Percentiles rank a stretch among this genome's conserved stretches.
Evolutionary conservation across 1,284 basidiomycete species (phyloP).

Genomic region (Ceratobasidium sp.): DNA sequence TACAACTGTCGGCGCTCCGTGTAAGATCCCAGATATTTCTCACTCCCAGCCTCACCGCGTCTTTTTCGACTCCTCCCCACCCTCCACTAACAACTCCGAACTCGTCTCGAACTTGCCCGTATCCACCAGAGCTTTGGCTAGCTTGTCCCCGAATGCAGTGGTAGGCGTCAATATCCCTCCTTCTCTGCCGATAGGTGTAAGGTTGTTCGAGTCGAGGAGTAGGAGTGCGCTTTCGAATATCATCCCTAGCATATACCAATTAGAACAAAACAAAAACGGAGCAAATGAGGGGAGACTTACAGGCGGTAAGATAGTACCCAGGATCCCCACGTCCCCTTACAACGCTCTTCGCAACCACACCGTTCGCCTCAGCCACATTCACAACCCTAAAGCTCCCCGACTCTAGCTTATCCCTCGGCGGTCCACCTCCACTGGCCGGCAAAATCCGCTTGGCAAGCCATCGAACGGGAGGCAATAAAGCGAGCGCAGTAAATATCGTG

Average conservation of each 20-base stretch:
- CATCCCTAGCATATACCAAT: slow-evolving; percentile 72
- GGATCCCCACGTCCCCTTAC: slow-evolving; percentile 81
- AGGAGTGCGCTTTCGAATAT: slow-evolving; percentile 81
- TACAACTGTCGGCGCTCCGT: too few species aligned
- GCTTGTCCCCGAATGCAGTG: slow-evolving; percentile 79
- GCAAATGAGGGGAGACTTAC: too few species aligned
- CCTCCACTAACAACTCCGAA: slow-evolving; percentile 51
- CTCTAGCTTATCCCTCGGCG: slow-evolving; percentile 70
- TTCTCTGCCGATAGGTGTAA: slow-evolving; percentile 67
- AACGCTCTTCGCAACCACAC: slow-evolving; percentile 72
- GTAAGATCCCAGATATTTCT: too few species aligned
- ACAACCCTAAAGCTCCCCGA: slow-evolving; percentile 71
- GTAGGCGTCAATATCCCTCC: slow-evolving; percentile 89
- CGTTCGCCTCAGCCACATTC: slow-evolving; percentile 67
- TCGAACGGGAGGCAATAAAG: slow-evolving; percentile 52
- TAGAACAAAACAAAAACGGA: not conserved
- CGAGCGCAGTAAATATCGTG: slow-evolving; percentile 57
- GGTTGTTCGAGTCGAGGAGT: slow-evolving; percentile 68
- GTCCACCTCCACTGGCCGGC: slow-evolving; percentile 73
- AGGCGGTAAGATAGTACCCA: slow-evolving; percentile 78
- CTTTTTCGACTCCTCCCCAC: slow-evolving; percentile 55
- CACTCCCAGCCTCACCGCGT: slow-evolving; percentile 39
- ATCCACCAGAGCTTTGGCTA: slow-evolving; percentile 75
- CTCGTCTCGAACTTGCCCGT: slow-evolving; percentile 69
- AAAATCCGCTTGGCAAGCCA: slow-evolving; percentile 67